A percentile compares a stretch with the other conserved stretches of the same genome.
Evolutionary conservation across 257 asterid genomes (phyloP).

Genomic region (Linderniella brevidens): DNA sequence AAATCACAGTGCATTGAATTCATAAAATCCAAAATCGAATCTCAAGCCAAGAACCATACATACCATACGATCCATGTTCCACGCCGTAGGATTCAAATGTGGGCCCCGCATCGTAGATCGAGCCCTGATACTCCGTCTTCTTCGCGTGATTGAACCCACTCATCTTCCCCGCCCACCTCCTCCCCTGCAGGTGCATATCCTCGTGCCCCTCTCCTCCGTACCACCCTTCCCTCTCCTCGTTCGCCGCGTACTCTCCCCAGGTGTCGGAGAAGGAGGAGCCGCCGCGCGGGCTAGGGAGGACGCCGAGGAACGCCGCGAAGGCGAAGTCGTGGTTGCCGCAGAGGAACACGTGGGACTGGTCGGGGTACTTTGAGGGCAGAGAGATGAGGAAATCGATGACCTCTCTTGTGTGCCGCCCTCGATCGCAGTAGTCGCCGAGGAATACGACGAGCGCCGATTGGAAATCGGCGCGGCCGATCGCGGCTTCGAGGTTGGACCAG

Average conservation of each 20-base stretch:
- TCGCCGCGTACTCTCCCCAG: constrained; percentile 74
- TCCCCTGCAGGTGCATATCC: constrained; percentile 83
- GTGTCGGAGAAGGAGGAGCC: constrained; percentile 60
- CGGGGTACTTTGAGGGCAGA: constrained; percentile 55
- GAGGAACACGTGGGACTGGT: constrained; percentile 66
- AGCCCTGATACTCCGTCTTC: constrained; percentile 59
- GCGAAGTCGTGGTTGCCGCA: constrained; percentile 90
- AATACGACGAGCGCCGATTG: constrained; percentile 51
- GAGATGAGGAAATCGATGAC: constrained; percentile 69
- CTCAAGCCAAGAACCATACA: background rate
- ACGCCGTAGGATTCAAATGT: constrained; percentile 83
- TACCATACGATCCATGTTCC: constrained; percentile 88
- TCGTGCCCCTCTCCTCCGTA: constrained; percentile 64
- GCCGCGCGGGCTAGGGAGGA: constrained; percentile 59
- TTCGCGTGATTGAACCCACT: constrained; percentile 43
- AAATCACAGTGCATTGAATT: no score
- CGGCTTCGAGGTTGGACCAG: constrained; percentile 67
- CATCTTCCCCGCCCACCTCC: constrained; percentile 90
- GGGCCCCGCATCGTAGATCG: constrained; percentile 75
- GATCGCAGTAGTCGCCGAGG: constrained; percentile 91
- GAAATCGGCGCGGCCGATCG: constrained; percentile 45
- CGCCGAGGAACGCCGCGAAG: constrained; percentile 73
- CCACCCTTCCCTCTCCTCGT: constrained; percentile 82
- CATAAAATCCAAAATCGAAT: background rate
- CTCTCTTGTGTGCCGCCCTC: constrained; percentile 50